Base-by-base conservation (phyloP, 805 yeast species). In the Cyberlindnera mrakii region DNA sequence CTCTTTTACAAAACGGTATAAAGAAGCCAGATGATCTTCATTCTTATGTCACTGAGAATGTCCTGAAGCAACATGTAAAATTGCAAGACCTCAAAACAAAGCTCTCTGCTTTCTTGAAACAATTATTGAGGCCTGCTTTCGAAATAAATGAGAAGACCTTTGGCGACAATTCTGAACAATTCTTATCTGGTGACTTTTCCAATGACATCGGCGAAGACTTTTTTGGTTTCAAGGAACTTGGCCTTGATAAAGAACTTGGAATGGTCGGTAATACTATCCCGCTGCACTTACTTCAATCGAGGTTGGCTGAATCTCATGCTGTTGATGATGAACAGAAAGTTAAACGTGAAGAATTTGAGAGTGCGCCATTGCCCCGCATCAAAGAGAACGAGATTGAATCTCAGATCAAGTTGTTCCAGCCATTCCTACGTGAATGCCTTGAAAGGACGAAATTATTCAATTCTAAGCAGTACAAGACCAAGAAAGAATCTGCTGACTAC, bases 161-260 rank as follows among this genome's bases (percentile, higher is more conserved):
- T 62, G 79, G 70, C 32, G 99, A 95, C 58, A 86, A 88, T 55
- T 84, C 96, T 55, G 97, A 93, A 50, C 96, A 91, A 62, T 93
- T 90, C 59, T 65, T 91, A 51, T 85, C 93, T 27, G 99, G 99
- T 45, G 97, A 90, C 56, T 93, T 93, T 61, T 84, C 96, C 1
- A 83, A 78, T 54, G 96, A 90, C 47, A 67, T 93, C 32, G 99
- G 98, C 6, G 99, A 91, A 55, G 99, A 93, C 65, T 93, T 90
- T 73, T 95, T 95, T 67, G 99, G 99, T 0, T 95, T 93, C 70
- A 85, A 77, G 58, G 98, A 91, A 51, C 70, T 93, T 38, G 99
- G 99, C 0, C 67, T 93, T 41, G 98, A 91, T 56, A 86, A 83
- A 55, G 99, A 93, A 62, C 84, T 88, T 60, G 90, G 91, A 10